phyloP scores from a whole-genome alignment of 306 rosid species.

The Carpinus viminea region DNA sequence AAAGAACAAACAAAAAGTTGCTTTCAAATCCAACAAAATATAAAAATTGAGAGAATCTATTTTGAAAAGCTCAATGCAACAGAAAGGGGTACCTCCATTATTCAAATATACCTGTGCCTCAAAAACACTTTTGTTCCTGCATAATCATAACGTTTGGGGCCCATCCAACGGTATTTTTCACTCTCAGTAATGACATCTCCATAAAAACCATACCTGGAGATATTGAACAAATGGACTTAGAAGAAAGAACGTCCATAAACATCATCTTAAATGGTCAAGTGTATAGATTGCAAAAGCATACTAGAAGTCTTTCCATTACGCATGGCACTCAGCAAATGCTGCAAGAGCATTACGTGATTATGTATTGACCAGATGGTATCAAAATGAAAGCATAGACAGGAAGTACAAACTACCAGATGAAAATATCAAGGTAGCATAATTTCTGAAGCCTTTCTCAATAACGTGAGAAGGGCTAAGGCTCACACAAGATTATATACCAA shows the following conservation, averaged over 20 bases:
- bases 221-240: slow-evolving; percentile 30
- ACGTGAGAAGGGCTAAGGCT: no score
- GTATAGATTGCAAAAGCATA: slow-evolving; percentile 19
- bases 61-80: neutral
- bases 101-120: slow-evolving; percentile 60
- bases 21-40: neutral
- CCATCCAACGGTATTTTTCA: slow-evolving; percentile 98
- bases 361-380: neutral
- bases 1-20: neutral
- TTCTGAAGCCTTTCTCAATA: no score
- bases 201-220: slow-evolving; percentile 87
- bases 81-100: neutral
- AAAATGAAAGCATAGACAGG: no score
- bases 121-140: slow-evolving; percentile 90
- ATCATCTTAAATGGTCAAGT: slow-evolving; percentile 11
- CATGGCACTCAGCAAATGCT: neutral
- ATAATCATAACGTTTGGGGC: slow-evolving; percentile 89
- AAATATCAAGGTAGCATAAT: no score
- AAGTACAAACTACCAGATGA: no score
- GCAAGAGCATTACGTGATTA: neutral
- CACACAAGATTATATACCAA: no score
- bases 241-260: slow-evolving; percentile 19
- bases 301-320: neutral
- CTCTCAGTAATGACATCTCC: slow-evolving; percentile 96
- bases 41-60: neutral